These are phyloP conservation scores for Amphichorda felina DNA, from an alignment of 2,329 filamentous ascomycete species.

Conservation along the genomic window DNA sequence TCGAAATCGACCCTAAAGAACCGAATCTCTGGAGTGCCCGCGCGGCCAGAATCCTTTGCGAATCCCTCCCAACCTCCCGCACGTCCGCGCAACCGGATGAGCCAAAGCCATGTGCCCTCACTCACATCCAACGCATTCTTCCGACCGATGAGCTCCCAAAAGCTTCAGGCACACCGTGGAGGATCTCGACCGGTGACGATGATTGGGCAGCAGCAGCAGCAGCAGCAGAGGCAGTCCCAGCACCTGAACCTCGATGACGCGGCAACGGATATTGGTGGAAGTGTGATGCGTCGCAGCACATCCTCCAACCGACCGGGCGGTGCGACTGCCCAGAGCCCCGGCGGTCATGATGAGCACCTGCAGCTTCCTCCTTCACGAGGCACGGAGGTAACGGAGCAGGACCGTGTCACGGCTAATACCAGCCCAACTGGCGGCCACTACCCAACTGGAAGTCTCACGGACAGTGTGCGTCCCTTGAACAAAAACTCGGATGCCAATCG, in stretches of 20 bases:
- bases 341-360: slow-evolving; percentile 31
- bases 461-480: slow-evolving; percentile 70
- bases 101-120: slow-evolving; percentile 79
- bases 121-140: slow-evolving; percentile 88
- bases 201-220: slow-evolving; percentile 20
- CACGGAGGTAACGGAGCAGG: slow-evolving; percentile 69
- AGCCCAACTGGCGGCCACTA: slow-evolving; percentile 55
- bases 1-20: background rate
- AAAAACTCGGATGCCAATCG: slow-evolving; percentile 21
- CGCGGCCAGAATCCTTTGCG: no score
- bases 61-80: background rate
- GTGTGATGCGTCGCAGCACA: slow-evolving; percentile 38
- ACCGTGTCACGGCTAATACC: slow-evolving; percentile 61
- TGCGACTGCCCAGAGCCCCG: slow-evolving; percentile 12
- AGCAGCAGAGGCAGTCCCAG: slow-evolving; percentile 5
- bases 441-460: slow-evolving; percentile 51
- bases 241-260: slow-evolving; percentile 21
- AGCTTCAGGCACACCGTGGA: slow-evolving; percentile 76
- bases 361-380: slow-evolving; percentile 61
- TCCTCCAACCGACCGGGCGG: slow-evolving; percentile 34
- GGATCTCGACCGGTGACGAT: slow-evolving; percentile 35
- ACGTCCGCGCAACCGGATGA: slow-evolving; percentile 44
- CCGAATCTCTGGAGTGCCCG: background rate
- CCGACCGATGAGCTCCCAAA: slow-evolving; percentile 91
- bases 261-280: slow-evolving; percentile 31